Evolutionary conservation across 495 filamentous ascomycete species (phyloP).

Genomic region (Penicillium manginii): DNA sequence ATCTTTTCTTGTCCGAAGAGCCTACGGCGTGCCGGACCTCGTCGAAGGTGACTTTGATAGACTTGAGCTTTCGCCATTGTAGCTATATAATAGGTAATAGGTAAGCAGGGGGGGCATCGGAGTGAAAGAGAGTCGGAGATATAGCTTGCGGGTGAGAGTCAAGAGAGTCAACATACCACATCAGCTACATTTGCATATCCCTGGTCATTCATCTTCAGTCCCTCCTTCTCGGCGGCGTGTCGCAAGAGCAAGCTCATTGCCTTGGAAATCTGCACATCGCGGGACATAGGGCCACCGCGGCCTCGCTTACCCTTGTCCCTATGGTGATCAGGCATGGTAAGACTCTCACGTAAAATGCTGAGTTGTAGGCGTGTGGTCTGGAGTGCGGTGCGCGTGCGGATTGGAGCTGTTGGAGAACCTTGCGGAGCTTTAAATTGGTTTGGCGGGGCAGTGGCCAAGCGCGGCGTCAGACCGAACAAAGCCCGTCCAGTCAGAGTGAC

Average conservation of each 20-base stretch:
- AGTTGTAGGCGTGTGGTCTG: background rate
- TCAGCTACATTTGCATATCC: conserved; percentile 80
- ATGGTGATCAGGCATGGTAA: conserved; percentile 4
- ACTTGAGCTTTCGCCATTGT: conserved; percentile 67
- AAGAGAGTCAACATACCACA: conserved; percentile 61
- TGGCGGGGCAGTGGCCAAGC: conserved; percentile 10
- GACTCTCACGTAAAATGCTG: background rate
- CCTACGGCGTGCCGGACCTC: conserved; percentile 74
- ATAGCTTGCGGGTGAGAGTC: background rate
- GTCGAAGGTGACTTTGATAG: conserved; percentile 68
- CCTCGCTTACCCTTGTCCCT: conserved; percentile 18
- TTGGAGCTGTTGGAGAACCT: background rate
- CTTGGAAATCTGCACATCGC: conserved; percentile 76
- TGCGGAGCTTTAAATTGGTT: conserved; percentile 14
- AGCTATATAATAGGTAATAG: conserved; percentile 51
- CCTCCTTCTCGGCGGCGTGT: conserved; percentile 81
- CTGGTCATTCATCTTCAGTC: conserved; percentile 71
- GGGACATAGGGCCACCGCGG: conserved; percentile 31
- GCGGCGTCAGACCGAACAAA: background rate
- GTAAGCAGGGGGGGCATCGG: background rate
- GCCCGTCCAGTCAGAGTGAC: background rate
- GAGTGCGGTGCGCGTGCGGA: background rate
- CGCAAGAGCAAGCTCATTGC: conserved; percentile 78
- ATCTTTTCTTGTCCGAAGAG: conserved; percentile 88
- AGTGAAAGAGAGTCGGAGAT: background rate